These are phyloP conservation scores for Aspergillus awamori DNA, from an alignment of 2,329 filamentous ascomycete species.

Conservation along the genomic window DNA sequence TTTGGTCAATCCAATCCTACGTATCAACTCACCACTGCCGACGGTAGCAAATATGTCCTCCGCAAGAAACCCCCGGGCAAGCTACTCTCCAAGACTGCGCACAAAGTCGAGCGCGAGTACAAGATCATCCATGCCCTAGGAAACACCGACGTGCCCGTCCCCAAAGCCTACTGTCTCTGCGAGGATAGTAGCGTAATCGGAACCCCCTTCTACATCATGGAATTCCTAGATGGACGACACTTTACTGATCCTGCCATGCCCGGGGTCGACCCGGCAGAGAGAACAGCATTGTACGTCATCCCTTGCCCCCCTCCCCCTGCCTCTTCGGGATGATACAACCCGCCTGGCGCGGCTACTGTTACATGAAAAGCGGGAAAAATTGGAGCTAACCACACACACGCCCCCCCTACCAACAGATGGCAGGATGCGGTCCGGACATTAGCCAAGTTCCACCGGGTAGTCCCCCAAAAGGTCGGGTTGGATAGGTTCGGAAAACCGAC, in stretches of 20 bases:
- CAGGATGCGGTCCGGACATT: slow-evolving; percentile 79
- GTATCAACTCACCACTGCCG: slow-evolving; percentile 79
- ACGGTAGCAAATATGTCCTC: slow-evolving; percentile 76
- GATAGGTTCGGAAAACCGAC: slow-evolving; percentile 70
- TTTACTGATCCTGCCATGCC: slow-evolving; percentile 87
- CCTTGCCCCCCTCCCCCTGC: not conserved
- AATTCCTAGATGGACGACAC: slow-evolving; percentile 90
- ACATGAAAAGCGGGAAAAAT: not conserved
- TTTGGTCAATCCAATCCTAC: slow-evolving; percentile 98
- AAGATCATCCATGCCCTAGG: slow-evolving; percentile 83
- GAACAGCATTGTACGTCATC: slow-evolving; percentile 66
- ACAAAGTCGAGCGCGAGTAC: slow-evolving; percentile 96
- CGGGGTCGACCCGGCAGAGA: slow-evolving; percentile 66
- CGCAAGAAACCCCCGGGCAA: slow-evolving; percentile 98
- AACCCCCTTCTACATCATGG: slow-evolving; percentile 96
- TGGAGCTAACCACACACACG: slow-evolving; percentile 5
- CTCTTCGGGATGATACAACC: not conserved
- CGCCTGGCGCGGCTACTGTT: not conserved
- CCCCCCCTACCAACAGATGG: slow-evolving; percentile 60
- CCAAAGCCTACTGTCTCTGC: slow-evolving; percentile 80
- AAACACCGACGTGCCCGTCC: slow-evolving; percentile 80
- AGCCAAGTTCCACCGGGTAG: slow-evolving; percentile 79
- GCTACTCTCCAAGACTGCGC: slow-evolving; percentile 88
- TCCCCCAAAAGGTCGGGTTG: slow-evolving; percentile 68
- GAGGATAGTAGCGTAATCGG: slow-evolving; percentile 79